Percentiles rank a stretch among this genome's conserved stretches.
phyloP scores from a whole-genome alignment of 139 green algal species.

The Micromonas pusilla region DNA sequence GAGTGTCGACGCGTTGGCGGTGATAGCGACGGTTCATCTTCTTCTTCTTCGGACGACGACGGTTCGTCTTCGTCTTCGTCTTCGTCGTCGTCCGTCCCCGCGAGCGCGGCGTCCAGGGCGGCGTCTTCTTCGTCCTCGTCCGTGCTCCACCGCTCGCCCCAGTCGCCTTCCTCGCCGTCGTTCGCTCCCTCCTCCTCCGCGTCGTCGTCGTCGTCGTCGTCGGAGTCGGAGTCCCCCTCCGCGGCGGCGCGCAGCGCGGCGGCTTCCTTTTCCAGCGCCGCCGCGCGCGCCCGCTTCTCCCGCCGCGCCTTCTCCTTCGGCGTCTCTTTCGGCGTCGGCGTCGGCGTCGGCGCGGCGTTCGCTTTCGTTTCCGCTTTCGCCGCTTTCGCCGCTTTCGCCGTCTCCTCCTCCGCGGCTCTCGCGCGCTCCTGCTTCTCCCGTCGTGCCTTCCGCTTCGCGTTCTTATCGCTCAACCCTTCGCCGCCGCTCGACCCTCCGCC shows the following conservation, averaged over 20 bases:
- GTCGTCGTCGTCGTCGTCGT: neutral
- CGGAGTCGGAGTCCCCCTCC: neutral
- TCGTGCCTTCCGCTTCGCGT: neutral
- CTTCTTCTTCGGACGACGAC: slow-evolving; percentile 3
- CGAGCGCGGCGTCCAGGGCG: neutral
- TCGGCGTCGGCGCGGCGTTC: neutral
- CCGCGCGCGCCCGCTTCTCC: neutral
- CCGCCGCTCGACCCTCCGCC: too few relatives aligned
- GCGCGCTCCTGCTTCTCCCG: neutral
- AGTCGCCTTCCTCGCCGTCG: too few relatives aligned
- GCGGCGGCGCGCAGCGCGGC: too few relatives aligned
- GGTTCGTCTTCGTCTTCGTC: slow-evolving; percentile 6
- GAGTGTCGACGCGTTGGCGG: too few relatives aligned
- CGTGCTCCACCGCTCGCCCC: neutral
- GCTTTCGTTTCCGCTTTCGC: neutral
- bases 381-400: neutral
- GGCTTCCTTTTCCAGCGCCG: neutral
- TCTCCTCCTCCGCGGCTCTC: too few relatives aligned
- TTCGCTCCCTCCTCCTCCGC: neutral
- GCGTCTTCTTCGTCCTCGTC: slow-evolving; percentile 4
- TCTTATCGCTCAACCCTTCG: too few relatives aligned
- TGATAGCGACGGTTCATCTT: slow-evolving; percentile 8
- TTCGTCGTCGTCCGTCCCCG: neutral
- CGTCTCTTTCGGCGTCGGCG: neutral
- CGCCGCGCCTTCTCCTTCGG: neutral